Evolutionary conservation across 2,329 filamentous ascomycete genomes (phyloP).

Genomic region (Fusarium goolgardi): DNA sequence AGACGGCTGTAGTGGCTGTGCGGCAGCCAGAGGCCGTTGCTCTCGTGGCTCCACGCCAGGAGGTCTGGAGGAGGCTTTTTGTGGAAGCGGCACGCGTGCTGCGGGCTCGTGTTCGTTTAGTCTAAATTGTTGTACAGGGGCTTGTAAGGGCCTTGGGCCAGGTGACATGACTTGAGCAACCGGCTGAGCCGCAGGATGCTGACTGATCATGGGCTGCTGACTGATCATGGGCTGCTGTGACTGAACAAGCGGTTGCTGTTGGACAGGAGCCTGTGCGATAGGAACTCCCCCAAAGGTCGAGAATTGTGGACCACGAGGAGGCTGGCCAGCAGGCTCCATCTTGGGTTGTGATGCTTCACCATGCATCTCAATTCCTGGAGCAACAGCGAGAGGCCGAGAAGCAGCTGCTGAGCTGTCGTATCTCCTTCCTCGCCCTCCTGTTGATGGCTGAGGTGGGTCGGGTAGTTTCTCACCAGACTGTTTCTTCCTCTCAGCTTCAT

Average conservation of each 20-base stretch:
- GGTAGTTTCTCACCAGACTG: conserved; percentile 68
- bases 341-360: conserved; percentile 61
- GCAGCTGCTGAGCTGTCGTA: conserved; percentile 54
- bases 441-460: conserved; percentile 67
- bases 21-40: conserved; percentile 50
- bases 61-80: conserved; percentile 51
- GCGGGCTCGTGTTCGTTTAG: conserved; percentile 53
- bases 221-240: conserved; percentile 50
- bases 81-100: conserved; percentile 55
- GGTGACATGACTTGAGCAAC: conserved; percentile 62
- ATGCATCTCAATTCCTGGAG: conserved; percentile 57
- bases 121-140: conserved; percentile 57
- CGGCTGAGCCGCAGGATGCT: conserved; percentile 54
- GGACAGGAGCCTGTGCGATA: conserved; percentile 58
- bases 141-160: conserved; percentile 56
- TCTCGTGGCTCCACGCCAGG: conserved; percentile 52
- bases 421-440: conserved; percentile 63
- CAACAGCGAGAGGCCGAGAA: conserved; percentile 60
- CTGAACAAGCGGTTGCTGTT: conserved; percentile 49
- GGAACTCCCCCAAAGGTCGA: conserved; percentile 58
- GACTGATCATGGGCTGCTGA: conserved; percentile 50
- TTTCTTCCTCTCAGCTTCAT: conserved; percentile 69
- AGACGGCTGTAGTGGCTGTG: conserved; percentile 51
- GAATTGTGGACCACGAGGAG: conserved; percentile 54
- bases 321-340: conserved; percentile 54